These are phyloP conservation scores for Xerocomus alliaceus DNA, from an alignment of 1,284 basidiomycete species.

Conservation along the genomic window DNA sequence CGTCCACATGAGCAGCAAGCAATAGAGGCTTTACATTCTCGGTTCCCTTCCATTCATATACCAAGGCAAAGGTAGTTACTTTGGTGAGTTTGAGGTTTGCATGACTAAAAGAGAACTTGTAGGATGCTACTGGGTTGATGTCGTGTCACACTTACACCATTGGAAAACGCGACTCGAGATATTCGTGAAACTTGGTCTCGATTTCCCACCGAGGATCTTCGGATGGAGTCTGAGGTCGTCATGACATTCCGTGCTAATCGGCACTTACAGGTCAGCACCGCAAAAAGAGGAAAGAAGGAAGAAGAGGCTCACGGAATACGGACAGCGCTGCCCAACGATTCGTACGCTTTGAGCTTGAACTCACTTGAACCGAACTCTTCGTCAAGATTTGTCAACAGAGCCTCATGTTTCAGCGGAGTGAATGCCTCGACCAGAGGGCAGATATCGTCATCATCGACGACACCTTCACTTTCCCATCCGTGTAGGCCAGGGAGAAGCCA, in stretches of 20 bases:
- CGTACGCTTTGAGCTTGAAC: constrained; percentile 50
- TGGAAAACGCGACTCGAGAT: constrained; percentile 50
- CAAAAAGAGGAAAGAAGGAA: neutral
- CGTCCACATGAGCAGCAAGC: constrained; percentile 66
- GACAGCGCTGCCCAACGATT: constrained; percentile 51
- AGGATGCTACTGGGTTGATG: neutral
- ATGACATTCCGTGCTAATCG: constrained; percentile 45
- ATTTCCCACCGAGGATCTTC: constrained; percentile 54
- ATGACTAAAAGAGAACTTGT: constrained; percentile 45
- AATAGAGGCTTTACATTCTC: constrained; percentile 66
- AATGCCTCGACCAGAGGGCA: constrained; percentile 45
- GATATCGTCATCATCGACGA: constrained; percentile 14
- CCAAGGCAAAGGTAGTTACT: constrained; percentile 66
- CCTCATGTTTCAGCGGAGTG: constrained; percentile 35
- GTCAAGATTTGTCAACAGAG: constrained; percentile 45
- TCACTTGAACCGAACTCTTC: constrained; percentile 39
- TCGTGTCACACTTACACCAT: constrained; percentile 41
- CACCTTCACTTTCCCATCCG: neutral
- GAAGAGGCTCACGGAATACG: constrained; percentile 49
- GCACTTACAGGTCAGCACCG: neutral
- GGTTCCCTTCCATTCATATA: constrained; percentile 68
- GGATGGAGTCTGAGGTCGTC: constrained; percentile 51
- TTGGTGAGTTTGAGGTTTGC: constrained; percentile 53
- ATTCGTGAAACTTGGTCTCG: constrained; percentile 50
- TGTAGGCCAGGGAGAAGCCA: constrained; percentile 3